Base-by-base conservation (phyloP, 2,329 filamentous ascomycete genomes). In the Colletotrichum navitas region DNA sequence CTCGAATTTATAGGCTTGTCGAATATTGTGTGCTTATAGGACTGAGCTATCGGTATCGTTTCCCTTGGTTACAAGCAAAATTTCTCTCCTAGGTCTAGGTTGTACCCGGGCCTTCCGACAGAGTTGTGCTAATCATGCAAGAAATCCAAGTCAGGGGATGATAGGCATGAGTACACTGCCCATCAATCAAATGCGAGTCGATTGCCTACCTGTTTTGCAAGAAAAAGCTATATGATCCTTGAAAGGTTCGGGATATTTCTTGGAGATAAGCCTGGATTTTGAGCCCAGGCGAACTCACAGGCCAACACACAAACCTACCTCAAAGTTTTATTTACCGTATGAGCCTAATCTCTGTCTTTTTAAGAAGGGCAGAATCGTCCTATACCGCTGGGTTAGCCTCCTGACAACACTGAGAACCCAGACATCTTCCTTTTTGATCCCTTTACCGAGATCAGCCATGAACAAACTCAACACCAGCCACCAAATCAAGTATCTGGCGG, bases 401-500 rank as follows among this genome's bases (percentile, higher is more conserved):
- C 24, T 34, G 39, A 5, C 56, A n/a, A 26, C 18, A 29, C 21
- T 60, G 41, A 11, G 21, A 32, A n/a, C 26, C n/a, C 24, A 36
- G 56, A 43, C 32, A 41, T 26, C 52, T 36, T 41, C n/a, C 16
- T 43, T 29, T 63, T 36, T n/a, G 18, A 55, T 0, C 32, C 26
- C 5, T 24, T 26, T 47, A 29, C 2, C 21, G 41, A 41, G 12
- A 39, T 41, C 39, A 32, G 54, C 36, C 45, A 69, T 72, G 65
- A 64, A 59, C 29, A 60, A 55, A n/a, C n/a, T 54, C 18, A 18
- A 54, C 5, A n/a, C 56, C 7, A 58, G 49, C 21, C 56, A 66
- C 41, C 55, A 63, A 34, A 66, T 73, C 63, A 72, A 73, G 51
- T 67, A 39, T 39, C 58, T 73, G 47, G 68, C 58, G 3, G 52